Conservation (phyloP, 2,329 filamentous ascomycete species). For the Neoarthrinium moseri region DNA sequence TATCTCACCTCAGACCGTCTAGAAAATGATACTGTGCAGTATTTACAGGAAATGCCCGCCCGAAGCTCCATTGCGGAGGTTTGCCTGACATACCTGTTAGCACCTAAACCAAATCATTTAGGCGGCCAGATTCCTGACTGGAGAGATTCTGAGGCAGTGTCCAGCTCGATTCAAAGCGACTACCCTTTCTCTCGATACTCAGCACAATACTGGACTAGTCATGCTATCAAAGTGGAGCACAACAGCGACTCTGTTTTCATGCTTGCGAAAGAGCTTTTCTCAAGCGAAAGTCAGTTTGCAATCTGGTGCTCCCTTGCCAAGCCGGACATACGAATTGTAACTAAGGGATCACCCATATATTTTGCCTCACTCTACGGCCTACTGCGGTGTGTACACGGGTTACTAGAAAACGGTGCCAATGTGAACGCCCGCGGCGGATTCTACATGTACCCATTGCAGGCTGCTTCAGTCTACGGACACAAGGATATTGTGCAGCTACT, state of each 20-base stretch:
- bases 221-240: conserved; percentile 14
- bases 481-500: not conserved
- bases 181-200: conserved; percentile 19
- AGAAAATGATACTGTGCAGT: conserved; percentile 3
- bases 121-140: too few species aligned
- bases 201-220: conserved; percentile 18
- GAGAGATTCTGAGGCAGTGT: too few species aligned
- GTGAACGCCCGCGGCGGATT: not conserved
- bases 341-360: not conserved
- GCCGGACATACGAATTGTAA: not conserved
- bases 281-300: not conserved
- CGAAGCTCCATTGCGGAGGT: conserved; percentile 16
- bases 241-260: conserved; percentile 1
- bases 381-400: not conserved
- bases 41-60: conserved; percentile 12
- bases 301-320: conserved; percentile 2
- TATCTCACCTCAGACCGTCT: conserved; percentile 23
- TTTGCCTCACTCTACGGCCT: not conserved
- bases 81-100: conserved; percentile 22
- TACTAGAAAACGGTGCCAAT: not conserved
- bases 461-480: not conserved
- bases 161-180: not conserved
- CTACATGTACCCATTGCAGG: conserved; percentile 3
- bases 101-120: conserved; percentile 12
- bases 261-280: conserved; percentile 5